Conservation (phyloP, 148 eudicot genomes). For the Rhododendron williamsianum region DNA sequence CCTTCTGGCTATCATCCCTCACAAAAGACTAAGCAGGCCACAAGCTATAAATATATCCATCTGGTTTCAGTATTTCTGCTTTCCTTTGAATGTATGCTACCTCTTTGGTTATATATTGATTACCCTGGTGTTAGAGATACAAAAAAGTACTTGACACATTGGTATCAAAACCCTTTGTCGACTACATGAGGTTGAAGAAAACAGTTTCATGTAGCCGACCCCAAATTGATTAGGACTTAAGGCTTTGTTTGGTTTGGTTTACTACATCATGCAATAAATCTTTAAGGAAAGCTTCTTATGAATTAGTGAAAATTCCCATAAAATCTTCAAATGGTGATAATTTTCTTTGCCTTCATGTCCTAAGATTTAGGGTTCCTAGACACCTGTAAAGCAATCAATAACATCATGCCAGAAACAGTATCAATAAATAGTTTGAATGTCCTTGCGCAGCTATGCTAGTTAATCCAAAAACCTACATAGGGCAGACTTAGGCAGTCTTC, state of each 20-base stretch:
- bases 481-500: background rate
- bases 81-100: background rate
- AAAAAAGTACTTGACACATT: background rate
- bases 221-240: background rate
- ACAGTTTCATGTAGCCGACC: background rate
- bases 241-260: background rate
- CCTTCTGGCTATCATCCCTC: background rate
- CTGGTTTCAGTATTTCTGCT: background rate
- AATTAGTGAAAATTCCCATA: background rate
- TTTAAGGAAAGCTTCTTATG: background rate
- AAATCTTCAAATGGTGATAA: background rate
- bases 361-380: background rate
- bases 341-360: background rate
- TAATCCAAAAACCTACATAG: background rate
- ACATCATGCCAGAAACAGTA: background rate
- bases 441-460: background rate
- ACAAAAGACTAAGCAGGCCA: background rate
- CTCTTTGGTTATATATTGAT: background rate
- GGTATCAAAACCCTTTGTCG: background rate
- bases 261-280: background rate
- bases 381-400: background rate
- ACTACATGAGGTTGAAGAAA: background rate
- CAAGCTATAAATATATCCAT: background rate
- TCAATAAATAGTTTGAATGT: background rate
- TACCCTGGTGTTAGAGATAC: background rate